phyloP scores from a whole-genome alignment of 306 rosid species.

The Fragaria ananassa region DNA sequence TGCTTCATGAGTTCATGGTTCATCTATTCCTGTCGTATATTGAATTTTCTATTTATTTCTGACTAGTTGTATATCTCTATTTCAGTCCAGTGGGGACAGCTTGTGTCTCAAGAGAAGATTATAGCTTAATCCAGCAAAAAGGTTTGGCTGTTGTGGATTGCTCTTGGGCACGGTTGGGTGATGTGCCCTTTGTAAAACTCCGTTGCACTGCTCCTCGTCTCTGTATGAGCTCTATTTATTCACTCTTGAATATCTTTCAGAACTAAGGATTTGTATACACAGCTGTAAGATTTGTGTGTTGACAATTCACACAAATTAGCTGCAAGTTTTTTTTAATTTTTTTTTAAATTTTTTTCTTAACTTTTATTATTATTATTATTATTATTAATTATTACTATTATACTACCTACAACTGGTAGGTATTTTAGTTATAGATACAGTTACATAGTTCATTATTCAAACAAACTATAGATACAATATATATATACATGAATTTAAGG shows the following conservation, averaged over 20 bases:
- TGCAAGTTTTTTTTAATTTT: neutral
- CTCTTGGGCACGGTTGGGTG: constrained; percentile 94
- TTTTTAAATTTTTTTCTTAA: too few relatives aligned
- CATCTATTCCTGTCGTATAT: neutral
- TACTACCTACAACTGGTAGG: neutral
- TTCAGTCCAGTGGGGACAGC: constrained; percentile 82
- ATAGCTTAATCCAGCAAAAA: constrained; percentile 50
- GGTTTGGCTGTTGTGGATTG: constrained; percentile 98
- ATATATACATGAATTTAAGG: neutral
- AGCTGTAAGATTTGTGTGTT: neutral
- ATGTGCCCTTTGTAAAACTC: constrained; percentile 84
- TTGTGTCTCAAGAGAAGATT: constrained; percentile 91
- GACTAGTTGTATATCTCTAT: neutral
- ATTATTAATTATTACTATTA: too few relatives aligned
- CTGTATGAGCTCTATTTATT: constrained; percentile 48
- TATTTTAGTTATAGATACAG: neutral
- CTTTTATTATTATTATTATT: too few relatives aligned
- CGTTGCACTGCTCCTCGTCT: constrained; percentile 91
- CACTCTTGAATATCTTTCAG: neutral
- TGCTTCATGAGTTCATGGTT: neutral
- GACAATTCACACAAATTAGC: neutral
- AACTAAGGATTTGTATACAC: neutral
- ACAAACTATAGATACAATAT: neutral
- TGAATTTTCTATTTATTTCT: constrained; percentile 8
- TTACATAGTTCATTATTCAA: too few relatives aligned